Conservation (phyloP, 805 yeast species). For the Wickerhamiella sergipiensis region DNA sequence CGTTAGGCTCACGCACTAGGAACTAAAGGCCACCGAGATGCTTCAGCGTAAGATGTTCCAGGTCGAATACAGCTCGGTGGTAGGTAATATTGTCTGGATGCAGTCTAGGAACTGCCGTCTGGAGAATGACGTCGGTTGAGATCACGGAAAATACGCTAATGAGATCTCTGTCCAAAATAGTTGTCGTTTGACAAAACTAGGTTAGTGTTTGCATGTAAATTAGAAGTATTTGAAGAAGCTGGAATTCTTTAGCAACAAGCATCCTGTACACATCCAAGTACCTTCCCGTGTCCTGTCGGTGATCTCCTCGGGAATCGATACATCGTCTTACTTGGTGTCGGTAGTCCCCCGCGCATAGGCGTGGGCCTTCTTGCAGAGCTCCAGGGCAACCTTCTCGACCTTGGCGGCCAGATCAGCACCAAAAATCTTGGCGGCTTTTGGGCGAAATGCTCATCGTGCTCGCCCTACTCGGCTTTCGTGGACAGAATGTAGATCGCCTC, state of each 20-base stretch:
- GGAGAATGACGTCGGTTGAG: no score
- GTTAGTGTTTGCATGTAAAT: neutral
- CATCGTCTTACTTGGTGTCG: conserved; percentile 89
- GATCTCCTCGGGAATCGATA: conserved; percentile 70
- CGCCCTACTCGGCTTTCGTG: conserved; percentile 96
- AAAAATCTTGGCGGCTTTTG: conserved; percentile 68
- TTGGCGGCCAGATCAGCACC: conserved; percentile 58
- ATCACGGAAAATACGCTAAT: no score
- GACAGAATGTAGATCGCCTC: conserved; percentile 91
- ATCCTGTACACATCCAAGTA: conserved; percentile 79
- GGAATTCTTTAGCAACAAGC: conserved; percentile 7
- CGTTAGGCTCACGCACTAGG: neutral
- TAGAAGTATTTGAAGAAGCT: neutral
- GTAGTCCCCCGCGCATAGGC: conserved; percentile 91
- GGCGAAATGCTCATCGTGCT: conserved; percentile 94
- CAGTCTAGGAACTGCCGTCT: no score
- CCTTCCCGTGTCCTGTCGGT: conserved; percentile 61
- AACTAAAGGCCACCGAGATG: neutral
- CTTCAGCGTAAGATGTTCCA: neutral
- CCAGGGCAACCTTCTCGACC: conserved; percentile 55
- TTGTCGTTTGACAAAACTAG: neutral
- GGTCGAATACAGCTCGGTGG: neutral
- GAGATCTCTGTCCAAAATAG: no score
- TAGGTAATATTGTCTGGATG: neutral
- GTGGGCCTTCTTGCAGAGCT: conserved; percentile 67